Base-by-base conservation (phyloP, 768 basidiomycete species). In the Mrakia blollopis region DNA sequence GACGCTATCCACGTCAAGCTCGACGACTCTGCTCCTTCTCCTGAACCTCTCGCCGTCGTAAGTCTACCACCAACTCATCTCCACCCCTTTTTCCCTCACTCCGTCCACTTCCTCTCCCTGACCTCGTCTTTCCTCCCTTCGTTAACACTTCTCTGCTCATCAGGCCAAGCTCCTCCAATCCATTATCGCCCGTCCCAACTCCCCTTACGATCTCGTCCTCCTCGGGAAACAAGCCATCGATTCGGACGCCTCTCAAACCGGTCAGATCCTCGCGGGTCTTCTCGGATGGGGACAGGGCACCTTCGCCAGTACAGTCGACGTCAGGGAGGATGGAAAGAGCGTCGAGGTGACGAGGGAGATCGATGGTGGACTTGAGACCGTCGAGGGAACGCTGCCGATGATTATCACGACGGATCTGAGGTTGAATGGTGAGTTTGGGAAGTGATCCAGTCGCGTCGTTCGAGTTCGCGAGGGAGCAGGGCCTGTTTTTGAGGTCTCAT, bases 191-290 rank as follows among this genome's bases (percentile, higher is more conserved):
- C 47, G 81, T 81, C 82, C 86, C 86, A 73, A 85, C 86, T 23
- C 86, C 85, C 52, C 87, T 92, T 13, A 73, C 68, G 96, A 98
- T 81, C 80, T 98, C 75, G 91, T 99, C 54, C 94, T 99, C 74
- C 87, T 98, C 85, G 97, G 97, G 4, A 99, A 99, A 85, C 97
- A 99, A 84, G 91, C 96, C 21, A 99, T 99, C 80, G 97, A 99
- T 85, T 95, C 96, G 80, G 97, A 99, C 83, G 87, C 92, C 9
- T 92, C 93, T 7, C 91, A 94, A 85, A 98, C 96, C 18, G 96
- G 96, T 0, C 95, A 97, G 83, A 98, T 98, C 93, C 87, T 98
- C 37, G 95, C 95, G 25, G 96, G 94, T 1, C 85, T 98, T 81
- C 84, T 98, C 81, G 90, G 89, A 25, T 97, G 94, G 92, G 88